These are phyloP conservation scores for Litsea cubeba DNA, from an alignment of 164 flowering plant genomes.

Conservation along the genomic window DNA sequence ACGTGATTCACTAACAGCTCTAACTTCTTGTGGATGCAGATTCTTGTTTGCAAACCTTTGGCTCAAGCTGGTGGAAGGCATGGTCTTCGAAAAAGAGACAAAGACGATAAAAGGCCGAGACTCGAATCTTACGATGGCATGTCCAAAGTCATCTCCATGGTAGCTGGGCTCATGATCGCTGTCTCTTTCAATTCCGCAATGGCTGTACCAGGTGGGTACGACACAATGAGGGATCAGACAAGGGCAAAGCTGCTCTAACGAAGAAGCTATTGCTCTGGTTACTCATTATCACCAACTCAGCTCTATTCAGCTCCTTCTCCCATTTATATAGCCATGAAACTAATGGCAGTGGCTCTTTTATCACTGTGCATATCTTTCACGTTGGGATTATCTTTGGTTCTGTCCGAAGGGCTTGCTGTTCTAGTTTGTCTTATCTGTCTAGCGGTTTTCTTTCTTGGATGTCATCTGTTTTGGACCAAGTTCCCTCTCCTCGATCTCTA, in stretches of 20 bases:
- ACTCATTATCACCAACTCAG: slow-evolving; percentile 12
- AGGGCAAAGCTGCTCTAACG: slow-evolving; percentile 7
- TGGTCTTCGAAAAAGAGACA: too few relatives aligned
- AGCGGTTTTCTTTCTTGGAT: too few relatives aligned
- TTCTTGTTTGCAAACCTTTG: too few relatives aligned
- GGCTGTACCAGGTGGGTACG: slow-evolving; percentile 23
- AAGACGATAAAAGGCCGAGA: background rate
- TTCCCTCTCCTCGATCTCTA: too few relatives aligned
- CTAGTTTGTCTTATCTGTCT: too few relatives aligned
- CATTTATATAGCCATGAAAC: background rate
- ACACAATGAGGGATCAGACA: background rate
- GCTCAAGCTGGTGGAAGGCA: too few relatives aligned
- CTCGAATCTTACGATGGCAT: slow-evolving; percentile 2
- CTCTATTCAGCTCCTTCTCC: slow-evolving; percentile 1
- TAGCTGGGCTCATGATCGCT: slow-evolving; percentile 19
- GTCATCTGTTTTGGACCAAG: too few relatives aligned
- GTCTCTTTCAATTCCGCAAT: slow-evolving; percentile 23
- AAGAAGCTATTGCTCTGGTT: slow-evolving; percentile 7
- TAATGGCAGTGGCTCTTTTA: background rate
- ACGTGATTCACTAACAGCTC: too few relatives aligned
- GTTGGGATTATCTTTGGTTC: background rate
- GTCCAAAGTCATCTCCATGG: slow-evolving; percentile 7
- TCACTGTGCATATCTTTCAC: background rate
- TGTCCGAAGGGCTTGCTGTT: background rate
- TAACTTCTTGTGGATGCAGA: too few relatives aligned